Percentiles rank a stretch among this genome's conserved stretches.
These are phyloP conservation scores for Alternaria atra DNA, from an alignment of 2,329 filamentous ascomycete genomes.

Conservation along the genomic window DNA sequence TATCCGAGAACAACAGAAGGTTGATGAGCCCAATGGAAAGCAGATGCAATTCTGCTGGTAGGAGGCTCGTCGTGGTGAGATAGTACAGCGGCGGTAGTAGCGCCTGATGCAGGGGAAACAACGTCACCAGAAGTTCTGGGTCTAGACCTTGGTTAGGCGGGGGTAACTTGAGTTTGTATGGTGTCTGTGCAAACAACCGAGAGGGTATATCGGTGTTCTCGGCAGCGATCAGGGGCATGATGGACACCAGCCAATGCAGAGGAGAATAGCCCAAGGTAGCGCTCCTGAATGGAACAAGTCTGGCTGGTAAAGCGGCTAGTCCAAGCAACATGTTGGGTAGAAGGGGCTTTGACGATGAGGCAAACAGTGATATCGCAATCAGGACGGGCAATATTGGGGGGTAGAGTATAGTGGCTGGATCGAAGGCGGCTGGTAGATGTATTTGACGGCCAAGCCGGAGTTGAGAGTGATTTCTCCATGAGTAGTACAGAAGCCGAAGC, in stretches of 20 bases:
- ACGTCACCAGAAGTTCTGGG: slow-evolving; percentile 67
- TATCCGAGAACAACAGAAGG: slow-evolving; percentile 76
- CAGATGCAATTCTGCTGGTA: slow-evolving; percentile 87
- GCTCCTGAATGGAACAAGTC: slow-evolving; percentile 72
- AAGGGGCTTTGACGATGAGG: slow-evolving; percentile 67
- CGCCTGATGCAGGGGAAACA: slow-evolving; percentile 86
- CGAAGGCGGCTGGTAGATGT: slow-evolving; percentile 78
- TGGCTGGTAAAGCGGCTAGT: slow-evolving; percentile 77
- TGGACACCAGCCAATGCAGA: slow-evolving; percentile 81
- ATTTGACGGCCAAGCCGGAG: slow-evolving; percentile 57
- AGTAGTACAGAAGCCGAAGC: slow-evolving; percentile 48
- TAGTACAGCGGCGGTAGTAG: slow-evolving; percentile 77
- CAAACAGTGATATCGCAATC: slow-evolving; percentile 77
- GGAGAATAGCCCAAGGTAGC: slow-evolving; percentile 67
- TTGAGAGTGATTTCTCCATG: slow-evolving; percentile 36
- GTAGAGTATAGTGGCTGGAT: slow-evolving; percentile 90
- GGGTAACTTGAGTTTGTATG: slow-evolving; percentile 48
- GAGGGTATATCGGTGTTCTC: slow-evolving; percentile 54
- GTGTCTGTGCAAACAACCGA: slow-evolving; percentile 43
- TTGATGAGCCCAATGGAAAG: slow-evolving; percentile 85
- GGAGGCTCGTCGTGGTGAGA: slow-evolving; percentile 86
- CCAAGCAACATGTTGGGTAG: slow-evolving; percentile 84
- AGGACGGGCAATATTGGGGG: slow-evolving; percentile 79
- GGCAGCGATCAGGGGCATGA: slow-evolving; percentile 70
- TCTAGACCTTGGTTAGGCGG: slow-evolving; percentile 52